Evolutionary conservation across 306 rosid genomes (phyloP).

Genomic region (Sechiopsis laciniata): DNA sequence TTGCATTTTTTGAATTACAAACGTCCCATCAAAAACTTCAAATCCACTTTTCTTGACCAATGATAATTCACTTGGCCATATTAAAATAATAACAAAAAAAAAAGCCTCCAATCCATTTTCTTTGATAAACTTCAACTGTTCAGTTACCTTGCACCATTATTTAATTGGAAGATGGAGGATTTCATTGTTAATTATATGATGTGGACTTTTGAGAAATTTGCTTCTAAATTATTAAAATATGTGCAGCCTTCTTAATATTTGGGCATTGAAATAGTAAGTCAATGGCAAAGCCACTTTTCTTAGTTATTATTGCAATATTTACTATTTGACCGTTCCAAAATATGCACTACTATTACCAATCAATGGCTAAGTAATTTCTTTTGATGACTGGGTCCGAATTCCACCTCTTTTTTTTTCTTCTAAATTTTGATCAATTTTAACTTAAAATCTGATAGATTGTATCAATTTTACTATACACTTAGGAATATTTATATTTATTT

Average conservation of each 20-base stretch:
- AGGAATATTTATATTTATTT: too few relatives aligned
- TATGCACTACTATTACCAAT: too few relatives aligned
- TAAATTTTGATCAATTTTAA: too few relatives aligned
- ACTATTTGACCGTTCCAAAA: too few relatives aligned
- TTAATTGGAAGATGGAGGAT: not conserved
- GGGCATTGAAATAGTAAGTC: not conserved
- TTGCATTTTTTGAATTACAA: not conserved
- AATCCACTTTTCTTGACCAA: conserved; percentile 9
- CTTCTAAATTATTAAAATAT: too few relatives aligned
- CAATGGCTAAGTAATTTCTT: too few relatives aligned
- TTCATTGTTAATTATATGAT: not conserved
- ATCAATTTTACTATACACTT: too few relatives aligned
- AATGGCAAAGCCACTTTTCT: not conserved
- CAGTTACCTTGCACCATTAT: not conserved
- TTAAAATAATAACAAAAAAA: not conserved
- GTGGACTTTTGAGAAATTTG: not conserved
- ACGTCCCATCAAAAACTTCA: not conserved
- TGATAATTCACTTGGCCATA: not conserved
- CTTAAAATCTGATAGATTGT: too few relatives aligned
- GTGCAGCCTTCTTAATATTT: not conserved
- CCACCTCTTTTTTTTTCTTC: too few relatives aligned
- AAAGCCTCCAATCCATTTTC: not conserved
- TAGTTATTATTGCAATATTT: too few relatives aligned
- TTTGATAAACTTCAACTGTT: too few relatives aligned
- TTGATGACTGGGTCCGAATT: too few relatives aligned